Conservation (phyloP, 306 rosid genomes). For the Erythrophleum fordii region DNA sequence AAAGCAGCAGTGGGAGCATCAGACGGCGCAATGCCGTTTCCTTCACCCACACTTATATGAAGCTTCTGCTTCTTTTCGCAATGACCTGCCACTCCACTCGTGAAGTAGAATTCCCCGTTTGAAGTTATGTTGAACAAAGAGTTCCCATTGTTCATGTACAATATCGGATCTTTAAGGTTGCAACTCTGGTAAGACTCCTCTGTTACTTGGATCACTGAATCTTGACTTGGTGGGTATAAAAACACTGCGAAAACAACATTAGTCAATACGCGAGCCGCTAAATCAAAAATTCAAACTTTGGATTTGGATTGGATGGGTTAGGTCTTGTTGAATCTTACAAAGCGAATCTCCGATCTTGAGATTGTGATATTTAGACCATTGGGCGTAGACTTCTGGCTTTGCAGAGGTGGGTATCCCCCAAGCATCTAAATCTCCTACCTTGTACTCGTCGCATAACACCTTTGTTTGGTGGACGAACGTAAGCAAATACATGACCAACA, state of each 20-base stretch:
- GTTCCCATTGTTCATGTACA: constrained; percentile 81
- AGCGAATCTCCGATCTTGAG: constrained; percentile 84
- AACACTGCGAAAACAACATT: constrained; percentile 57
- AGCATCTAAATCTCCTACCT: constrained; percentile 90
- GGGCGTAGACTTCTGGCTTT: constrained; percentile 67
- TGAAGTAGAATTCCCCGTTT: constrained; percentile 73
- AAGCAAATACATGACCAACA: constrained; percentile 46
- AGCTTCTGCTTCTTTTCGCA: constrained; percentile 82
- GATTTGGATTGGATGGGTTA: neutral
- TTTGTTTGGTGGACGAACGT: constrained; percentile 48
- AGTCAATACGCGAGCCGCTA: neutral
- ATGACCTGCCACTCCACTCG: constrained; percentile 70
- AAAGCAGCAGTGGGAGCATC: constrained; percentile 57
- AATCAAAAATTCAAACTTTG: neutral
- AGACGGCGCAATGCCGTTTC: constrained; percentile 50
- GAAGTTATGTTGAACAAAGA: constrained; percentile 81
- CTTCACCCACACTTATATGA: constrained; percentile 54
- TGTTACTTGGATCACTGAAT: constrained; percentile 86
- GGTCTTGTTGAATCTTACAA: constrained; percentile 44
- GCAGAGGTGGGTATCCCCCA: constrained; percentile 84
- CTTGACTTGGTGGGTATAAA: constrained; percentile 94
- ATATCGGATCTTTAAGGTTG: constrained; percentile 76
- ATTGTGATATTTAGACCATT: constrained; percentile 75
- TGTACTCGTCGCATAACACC: constrained; percentile 64
- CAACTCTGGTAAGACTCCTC: constrained; percentile 65